A percentile compares a stretch with the other conserved stretches of the same genome.
These are phyloP conservation scores for Ceratobasidium sp. DNA, from an alignment of 1,284 basidiomycete species.

Conservation along the genomic window DNA sequence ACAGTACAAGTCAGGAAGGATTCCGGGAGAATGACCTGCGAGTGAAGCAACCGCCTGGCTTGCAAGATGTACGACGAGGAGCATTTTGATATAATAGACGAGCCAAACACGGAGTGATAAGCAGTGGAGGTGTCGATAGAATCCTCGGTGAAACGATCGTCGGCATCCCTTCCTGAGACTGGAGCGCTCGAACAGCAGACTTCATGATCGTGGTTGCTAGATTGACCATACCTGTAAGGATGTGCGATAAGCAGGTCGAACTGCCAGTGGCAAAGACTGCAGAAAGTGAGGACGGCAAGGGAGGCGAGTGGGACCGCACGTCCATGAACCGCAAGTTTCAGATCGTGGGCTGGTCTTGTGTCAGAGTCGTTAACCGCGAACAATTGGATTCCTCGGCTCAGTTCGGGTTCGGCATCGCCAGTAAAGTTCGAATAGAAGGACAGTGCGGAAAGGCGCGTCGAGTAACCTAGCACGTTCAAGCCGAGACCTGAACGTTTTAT, in stretches of 20 bases:
- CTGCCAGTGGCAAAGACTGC: neutral
- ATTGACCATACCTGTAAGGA: slow-evolving; percentile 61
- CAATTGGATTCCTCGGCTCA: too few species aligned
- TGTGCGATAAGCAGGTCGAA: slow-evolving; percentile 23
- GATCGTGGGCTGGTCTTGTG: too few species aligned
- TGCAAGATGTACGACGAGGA: slow-evolving; percentile 47
- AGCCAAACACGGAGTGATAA: slow-evolving; percentile 66
- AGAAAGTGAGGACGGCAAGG: slow-evolving; percentile 5
- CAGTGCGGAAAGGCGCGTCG: too few species aligned
- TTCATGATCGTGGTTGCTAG: slow-evolving; percentile 44
- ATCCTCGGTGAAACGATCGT: slow-evolving; percentile 49
- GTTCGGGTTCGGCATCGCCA: too few species aligned
- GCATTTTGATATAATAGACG: slow-evolving; percentile 57
- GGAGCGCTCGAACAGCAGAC: slow-evolving; percentile 34
- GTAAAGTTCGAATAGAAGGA: too few species aligned
- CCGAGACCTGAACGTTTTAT: too few species aligned
- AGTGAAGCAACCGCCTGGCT: slow-evolving; percentile 14
- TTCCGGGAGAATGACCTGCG: slow-evolving; percentile 60
- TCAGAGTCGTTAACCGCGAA: too few species aligned
- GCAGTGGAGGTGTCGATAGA: slow-evolving; percentile 60
- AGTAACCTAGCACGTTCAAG: too few species aligned
- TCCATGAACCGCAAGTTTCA: too few species aligned
- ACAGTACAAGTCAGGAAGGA: slow-evolving; percentile 63
- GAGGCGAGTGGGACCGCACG: too few species aligned
- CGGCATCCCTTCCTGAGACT: slow-evolving; percentile 3